Conservation (phyloP, 2,329 filamentous ascomycete genomes). For the Leptographium galeiforme region DNA sequence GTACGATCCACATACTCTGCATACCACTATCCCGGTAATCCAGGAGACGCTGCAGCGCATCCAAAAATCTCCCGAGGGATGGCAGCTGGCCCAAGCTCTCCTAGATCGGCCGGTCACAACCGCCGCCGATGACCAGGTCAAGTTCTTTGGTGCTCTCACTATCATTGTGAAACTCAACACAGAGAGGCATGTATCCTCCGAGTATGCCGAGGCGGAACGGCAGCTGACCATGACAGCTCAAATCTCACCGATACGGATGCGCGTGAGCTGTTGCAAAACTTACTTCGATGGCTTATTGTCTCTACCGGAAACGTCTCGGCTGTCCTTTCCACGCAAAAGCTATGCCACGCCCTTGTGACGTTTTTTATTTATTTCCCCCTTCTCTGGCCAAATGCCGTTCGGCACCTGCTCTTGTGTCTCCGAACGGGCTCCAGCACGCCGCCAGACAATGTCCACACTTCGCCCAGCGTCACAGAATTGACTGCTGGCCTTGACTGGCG, state of each 20-base stretch:
- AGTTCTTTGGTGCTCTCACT: slow-evolving; percentile 86
- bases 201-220: neutral
- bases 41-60: slow-evolving; percentile 67
- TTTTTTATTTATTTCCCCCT: slow-evolving; percentile 60
- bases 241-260: slow-evolving; percentile 44
- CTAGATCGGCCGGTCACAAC: slow-evolving; percentile 27
- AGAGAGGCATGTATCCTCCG: slow-evolving; percentile 47
- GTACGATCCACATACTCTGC: slow-evolving; percentile 34
- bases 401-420: slow-evolving; percentile 49
- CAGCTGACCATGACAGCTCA: slow-evolving; percentile 17
- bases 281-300: slow-evolving; percentile 49
- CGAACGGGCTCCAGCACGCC: slow-evolving; percentile 30
- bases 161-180: slow-evolving; percentile 90
- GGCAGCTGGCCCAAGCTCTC: slow-evolving; percentile 70
- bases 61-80: slow-evolving; percentile 69
- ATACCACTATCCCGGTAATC: slow-evolving; percentile 32
- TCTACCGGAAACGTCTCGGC: slow-evolving; percentile 38
- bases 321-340: slow-evolving; percentile 54
- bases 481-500: slow-evolving; percentile 31
- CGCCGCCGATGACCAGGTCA: slow-evolving; percentile 58
- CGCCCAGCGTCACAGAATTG: slow-evolving; percentile 28
- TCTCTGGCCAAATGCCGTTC: slow-evolving; percentile 52
- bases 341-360: slow-evolving; percentile 63
- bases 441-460: slow-evolving; percentile 31
- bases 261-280: slow-evolving; percentile 42